Evolutionary conservation across 805 yeast species (phyloP), one percentile per base, ranked within the genome.

Genomic region (Sungouiozyma ichnusensis): DNA sequence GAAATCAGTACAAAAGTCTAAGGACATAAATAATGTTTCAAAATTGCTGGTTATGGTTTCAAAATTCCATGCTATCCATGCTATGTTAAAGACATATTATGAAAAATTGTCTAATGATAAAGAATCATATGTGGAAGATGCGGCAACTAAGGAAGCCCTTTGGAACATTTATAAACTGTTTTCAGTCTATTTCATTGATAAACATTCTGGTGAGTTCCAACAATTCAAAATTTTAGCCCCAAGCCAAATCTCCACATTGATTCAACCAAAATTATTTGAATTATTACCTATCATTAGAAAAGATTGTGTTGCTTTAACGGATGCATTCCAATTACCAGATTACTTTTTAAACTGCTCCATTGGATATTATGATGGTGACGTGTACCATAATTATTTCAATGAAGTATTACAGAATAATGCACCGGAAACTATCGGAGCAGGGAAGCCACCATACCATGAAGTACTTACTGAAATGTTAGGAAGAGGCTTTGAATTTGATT

Each of bases 311-410:
- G 81, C 83, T 1, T 69, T 84, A 53, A 82, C 94, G 4, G 97
- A 87, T 63, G 73, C 94, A 1, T 87, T 87, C 70, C 77, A 81
- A 63, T 72, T 82, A 48, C 77, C 85, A 34, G 95, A 87, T 64
- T 81, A 73, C 58, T 74, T 82, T 66, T 72, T 87, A 56, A 84
- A 86, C 60, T 78, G 95, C 0, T 79, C 92, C 3, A 73, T 87
- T 44, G 97, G 96, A 37, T 72, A 69, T 44, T 80, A 73, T 63
- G 78, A 83, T 52, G 96, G 96, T 44, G 80, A 87, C 60, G 79
- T 85, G 43, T 87, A 86, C 66, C 78, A 79, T 56, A 78, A 83
- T 60, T 86, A 86, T 66, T 81, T 80, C 45, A 76, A 74, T 54
- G 77, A 77, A 44, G 76, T 79, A 15, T 57, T 66, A 39, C 59